phyloP scores from a whole-genome alignment of 108 stramenopile species.

The Skeletonema menzelii region DNA sequence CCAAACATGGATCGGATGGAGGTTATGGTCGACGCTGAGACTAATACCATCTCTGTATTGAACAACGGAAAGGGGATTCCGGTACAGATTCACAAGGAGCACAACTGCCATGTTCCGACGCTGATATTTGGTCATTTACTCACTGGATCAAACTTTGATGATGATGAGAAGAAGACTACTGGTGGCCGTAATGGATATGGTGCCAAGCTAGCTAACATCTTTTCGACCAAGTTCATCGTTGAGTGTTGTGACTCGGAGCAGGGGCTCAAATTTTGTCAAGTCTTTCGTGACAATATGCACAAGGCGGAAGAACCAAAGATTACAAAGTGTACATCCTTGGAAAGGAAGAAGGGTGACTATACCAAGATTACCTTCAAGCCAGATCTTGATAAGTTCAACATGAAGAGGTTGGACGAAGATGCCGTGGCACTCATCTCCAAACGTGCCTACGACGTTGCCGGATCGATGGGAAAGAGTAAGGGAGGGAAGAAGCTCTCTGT shows the following conservation, averaged over 20 bases:
- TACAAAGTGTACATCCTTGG: conserved; percentile 57
- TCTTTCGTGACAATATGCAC: conserved; percentile 93
- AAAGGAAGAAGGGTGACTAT: conserved; percentile 89
- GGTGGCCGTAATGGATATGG: conserved; percentile 99
- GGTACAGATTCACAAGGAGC: conserved; percentile 76
- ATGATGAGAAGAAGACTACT: conserved; percentile 96
- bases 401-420: conserved; percentile 90
- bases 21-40: conserved; percentile 71
- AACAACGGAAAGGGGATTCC: conserved; percentile 96
- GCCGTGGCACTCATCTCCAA: conserved; percentile 89
- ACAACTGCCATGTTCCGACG: conserved; percentile 89
- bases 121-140: conserved; percentile 94
- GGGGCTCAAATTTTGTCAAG: conserved; percentile 84
- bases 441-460: conserved; percentile 98
- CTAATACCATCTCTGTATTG: conserved; percentile 89
- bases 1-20: conserved; percentile 93
- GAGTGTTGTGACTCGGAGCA: conserved; percentile 88
- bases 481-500: conserved; percentile 89
- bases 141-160: conserved; percentile 95
- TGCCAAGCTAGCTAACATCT: conserved; percentile 99
- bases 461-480: conserved; percentile 78
- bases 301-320: conserved; percentile 65
- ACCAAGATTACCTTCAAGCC: conserved; percentile 97
- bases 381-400: conserved; percentile 91
- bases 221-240: conserved; percentile 80